Evolutionary conservation across 257 asterid species (phyloP).

Genomic region (Primulina huaijiensis): DNA sequence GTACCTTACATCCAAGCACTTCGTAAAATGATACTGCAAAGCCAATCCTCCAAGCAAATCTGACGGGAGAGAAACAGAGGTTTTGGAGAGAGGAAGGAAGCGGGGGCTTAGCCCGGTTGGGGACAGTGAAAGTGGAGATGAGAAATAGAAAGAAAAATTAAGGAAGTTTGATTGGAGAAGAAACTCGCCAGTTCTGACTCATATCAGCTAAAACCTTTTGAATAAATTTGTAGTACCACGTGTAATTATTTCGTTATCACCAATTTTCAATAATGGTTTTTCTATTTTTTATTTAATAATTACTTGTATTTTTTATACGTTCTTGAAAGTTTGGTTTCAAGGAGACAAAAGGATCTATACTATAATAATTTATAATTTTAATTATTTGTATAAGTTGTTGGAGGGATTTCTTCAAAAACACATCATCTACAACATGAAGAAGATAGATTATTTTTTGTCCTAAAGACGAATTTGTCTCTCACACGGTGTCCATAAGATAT

Average conservation of each 20-base stretch:
- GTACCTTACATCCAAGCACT: conserved; percentile 29
- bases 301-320: no score
- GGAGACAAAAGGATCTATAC: no score
- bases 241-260: background rate
- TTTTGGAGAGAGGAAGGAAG: conserved; percentile 9
- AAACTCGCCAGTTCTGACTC: conserved; percentile 3
- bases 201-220: background rate
- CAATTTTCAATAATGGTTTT: no score
- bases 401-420: no score
- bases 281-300: no score
- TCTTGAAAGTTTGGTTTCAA: no score
- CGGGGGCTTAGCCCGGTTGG: background rate
- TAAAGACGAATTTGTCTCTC: no score
- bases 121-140: background rate
- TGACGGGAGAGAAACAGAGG: background rate
- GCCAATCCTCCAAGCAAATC: conserved; percentile 7
- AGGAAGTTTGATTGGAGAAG: background rate
- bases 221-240: background rate
- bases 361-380: no score
- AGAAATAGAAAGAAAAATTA: background rate
- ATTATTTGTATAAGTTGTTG: no score
- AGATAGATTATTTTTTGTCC: no score
- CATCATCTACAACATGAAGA: no score
- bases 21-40: background rate
- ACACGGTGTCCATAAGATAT: no score